Conservation (phyloP, 306 rosid species). For the Prosopis cineraria region DNA sequence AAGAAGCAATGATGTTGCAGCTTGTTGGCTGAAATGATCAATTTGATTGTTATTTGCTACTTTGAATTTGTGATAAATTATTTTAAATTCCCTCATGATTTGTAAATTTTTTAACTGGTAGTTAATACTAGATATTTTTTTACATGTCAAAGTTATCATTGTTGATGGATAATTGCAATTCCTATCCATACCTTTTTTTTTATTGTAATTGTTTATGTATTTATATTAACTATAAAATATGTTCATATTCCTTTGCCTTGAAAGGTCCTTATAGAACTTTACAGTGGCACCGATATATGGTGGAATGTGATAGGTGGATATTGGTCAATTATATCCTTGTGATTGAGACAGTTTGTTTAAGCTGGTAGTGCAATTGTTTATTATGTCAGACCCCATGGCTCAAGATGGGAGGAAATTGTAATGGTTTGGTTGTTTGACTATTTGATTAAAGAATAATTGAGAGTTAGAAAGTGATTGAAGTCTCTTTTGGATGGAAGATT, state of each 20-base stretch:
- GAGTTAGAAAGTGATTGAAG: not conserved
- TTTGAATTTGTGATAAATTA: not conserved
- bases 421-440: not conserved
- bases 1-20: slow-evolving; percentile 10
- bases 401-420: not conserved
- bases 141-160: not conserved
- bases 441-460: not conserved
- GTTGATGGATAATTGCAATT: not conserved
- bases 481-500: not conserved
- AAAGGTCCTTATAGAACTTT: not conserved
- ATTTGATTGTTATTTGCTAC: not conserved
- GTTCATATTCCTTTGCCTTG: not conserved
- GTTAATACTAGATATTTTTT: not conserved
- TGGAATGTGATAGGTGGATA: not conserved
- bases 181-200: not conserved
- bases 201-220: not conserved
- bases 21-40: not conserved
- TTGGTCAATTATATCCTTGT: not conserved
- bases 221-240: not conserved
- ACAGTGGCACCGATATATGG: not conserved
- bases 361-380: not conserved
- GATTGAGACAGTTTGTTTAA: not conserved
- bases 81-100: not conserved
- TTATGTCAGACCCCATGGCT: not conserved
- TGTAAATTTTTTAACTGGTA: slow-evolving; percentile 1